Percentiles rank a stretch among this genome's conserved stretches.
Conservation (phyloP, 2,329 filamentous ascomycete species). For the Xylariaceae sp. region DNA sequence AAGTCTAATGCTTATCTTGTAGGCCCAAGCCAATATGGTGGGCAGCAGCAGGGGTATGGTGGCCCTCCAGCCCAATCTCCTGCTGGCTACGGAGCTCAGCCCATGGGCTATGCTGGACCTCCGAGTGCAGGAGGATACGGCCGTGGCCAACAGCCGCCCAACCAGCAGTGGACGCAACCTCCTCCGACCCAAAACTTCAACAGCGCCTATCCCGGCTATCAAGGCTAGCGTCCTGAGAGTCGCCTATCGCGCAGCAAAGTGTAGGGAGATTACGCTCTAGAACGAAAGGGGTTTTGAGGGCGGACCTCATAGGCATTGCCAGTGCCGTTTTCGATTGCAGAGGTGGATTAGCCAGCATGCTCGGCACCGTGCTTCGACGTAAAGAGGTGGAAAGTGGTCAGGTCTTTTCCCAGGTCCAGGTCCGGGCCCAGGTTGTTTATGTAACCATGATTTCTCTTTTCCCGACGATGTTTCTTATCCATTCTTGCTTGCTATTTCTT, state of each 20-base stretch:
- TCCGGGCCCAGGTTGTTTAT: constrained; percentile 6
- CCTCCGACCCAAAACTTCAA: constrained; percentile 56
- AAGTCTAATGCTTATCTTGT: too few relatives aligned
- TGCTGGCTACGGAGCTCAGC: constrained; percentile 62
- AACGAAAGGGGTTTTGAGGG: constrained; percentile 13
- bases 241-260: neutral
- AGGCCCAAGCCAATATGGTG: constrained; percentile 52
- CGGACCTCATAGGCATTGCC: constrained; percentile 13
- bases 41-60: constrained; percentile 66
- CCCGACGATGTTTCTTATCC: constrained; percentile 25
- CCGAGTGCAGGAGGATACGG: constrained; percentile 82
- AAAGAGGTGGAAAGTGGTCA: constrained; percentile 14
- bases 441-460: constrained; percentile 21
- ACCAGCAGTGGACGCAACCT: constrained; percentile 50
- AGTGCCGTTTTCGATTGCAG: constrained; percentile 11
- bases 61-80: constrained; percentile 61
- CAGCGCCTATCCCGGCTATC: constrained; percentile 63
- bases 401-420: constrained; percentile 20
- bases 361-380: constrained; percentile 12
- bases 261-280: neutral
- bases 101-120: constrained; percentile 68
- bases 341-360: constrained; percentile 9
- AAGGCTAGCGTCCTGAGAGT: constrained; percentile 44
- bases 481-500: constrained; percentile 26
- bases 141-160: constrained; percentile 64